These are phyloP conservation scores for Ascosphaera acerosa DNA, from an alignment of 2,329 filamentous ascomycete genomes.

Conservation along the genomic window DNA sequence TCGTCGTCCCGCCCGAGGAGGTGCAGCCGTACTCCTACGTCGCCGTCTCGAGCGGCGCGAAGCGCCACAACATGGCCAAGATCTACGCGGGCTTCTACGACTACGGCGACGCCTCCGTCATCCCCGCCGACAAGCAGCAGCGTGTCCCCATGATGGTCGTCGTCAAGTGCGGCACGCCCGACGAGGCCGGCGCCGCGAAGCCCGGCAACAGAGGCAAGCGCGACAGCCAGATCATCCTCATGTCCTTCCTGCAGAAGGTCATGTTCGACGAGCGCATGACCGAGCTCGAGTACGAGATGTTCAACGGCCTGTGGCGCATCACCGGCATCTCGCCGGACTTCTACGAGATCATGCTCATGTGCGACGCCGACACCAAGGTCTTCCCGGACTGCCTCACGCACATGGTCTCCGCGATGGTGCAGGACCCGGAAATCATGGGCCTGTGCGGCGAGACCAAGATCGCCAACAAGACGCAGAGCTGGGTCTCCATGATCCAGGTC, in stretches of 20 bases:
- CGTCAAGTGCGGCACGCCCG: constrained; percentile 85
- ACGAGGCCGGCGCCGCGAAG: constrained; percentile 57
- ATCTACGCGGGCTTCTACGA: constrained; percentile 96
- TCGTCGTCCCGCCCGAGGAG: constrained; percentile 51
- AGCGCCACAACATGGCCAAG: constrained; percentile 99
- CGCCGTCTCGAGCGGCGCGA: constrained; percentile 80
- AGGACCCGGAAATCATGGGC: constrained; percentile 97
- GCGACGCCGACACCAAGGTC: constrained; percentile 96
- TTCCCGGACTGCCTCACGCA: constrained; percentile 96
- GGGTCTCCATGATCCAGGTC: constrained; percentile 95
- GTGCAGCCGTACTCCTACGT: constrained; percentile 88
- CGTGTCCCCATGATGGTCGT: constrained; percentile 93
- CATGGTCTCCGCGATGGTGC: constrained; percentile 98
- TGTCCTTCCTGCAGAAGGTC: constrained; percentile 98
- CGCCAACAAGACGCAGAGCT: constrained; percentile 84
- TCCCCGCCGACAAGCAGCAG: constrained; percentile 72
- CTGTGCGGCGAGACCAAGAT: constrained; percentile 98
- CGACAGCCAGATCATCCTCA: constrained; percentile 95
- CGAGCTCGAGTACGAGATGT: constrained; percentile 97
- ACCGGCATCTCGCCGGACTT: constrained; percentile 96
- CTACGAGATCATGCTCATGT: constrained; percentile 96
- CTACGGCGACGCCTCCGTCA: constrained; percentile 57
- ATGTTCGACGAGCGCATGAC: constrained; percentile 99
- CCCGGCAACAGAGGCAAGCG: constrained; percentile 95
- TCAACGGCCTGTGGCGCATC: constrained; percentile 96